Conservation (phyloP, 441 rosid species). For the Syzygium malaccense region DNA sequence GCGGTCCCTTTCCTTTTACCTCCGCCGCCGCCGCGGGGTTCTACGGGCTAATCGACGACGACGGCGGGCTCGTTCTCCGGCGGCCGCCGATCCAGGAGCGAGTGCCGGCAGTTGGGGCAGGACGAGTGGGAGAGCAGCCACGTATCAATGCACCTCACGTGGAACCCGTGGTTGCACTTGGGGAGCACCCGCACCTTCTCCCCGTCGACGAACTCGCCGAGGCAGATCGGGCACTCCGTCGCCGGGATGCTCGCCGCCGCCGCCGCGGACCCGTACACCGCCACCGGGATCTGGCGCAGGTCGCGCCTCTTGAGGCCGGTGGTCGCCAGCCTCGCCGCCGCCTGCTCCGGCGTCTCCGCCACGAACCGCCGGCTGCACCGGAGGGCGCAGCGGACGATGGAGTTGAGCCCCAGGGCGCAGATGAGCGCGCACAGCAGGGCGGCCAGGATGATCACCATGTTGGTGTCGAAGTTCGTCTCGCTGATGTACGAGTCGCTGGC, state of each 20-base stretch:
- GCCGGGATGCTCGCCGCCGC: background rate
- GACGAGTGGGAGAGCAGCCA: constrained; percentile 13
- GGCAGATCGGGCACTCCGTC: constrained; percentile 13
- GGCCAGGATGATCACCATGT: constrained; percentile 9
- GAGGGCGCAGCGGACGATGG: constrained; percentile 1
- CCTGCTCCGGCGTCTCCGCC: background rate
- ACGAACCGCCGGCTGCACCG: constrained; percentile 2
- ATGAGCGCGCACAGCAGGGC: constrained; percentile 11
- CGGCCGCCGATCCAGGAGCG: background rate
- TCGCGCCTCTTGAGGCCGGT: constrained; percentile 8
- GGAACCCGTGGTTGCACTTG: constrained; percentile 12
- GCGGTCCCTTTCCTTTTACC: background rate
- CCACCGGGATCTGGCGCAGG: constrained; percentile 9
- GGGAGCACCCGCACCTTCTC: constrained; percentile 13
- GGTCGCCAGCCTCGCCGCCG: constrained; percentile 2
- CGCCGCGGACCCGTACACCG: constrained; percentile 1
- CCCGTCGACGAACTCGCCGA: constrained; percentile 13
- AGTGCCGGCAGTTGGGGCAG: constrained; percentile 13
- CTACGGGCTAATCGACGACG: background rate
- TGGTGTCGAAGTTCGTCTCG: constrained; percentile 12
- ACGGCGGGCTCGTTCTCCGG: background rate
- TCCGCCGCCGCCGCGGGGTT: background rate
- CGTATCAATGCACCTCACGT: constrained; percentile 6
- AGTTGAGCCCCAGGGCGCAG: constrained; percentile 11
- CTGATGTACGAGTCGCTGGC: background rate